Conservation (phyloP, 1,139 yeast species). For the Scheffersomyces segobiensis region DNA sequence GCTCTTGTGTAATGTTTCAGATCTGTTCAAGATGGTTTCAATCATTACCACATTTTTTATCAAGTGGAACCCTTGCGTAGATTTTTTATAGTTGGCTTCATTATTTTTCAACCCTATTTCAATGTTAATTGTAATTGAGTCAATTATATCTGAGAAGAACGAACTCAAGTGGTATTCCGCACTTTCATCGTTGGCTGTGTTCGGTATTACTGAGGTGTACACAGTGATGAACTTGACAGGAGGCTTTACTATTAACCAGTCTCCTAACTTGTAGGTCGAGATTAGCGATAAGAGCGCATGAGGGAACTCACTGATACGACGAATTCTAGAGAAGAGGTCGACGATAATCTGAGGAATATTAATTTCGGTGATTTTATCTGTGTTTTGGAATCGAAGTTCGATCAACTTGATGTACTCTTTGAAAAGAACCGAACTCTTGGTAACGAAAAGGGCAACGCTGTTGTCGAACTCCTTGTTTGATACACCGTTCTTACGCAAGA, state of each 20-base stretch:
- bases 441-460: conserved; percentile 9
- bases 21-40: conserved; percentile 70
- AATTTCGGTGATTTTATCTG: conserved; percentile 58
- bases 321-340: conserved; percentile 60
- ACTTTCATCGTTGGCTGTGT: conserved; percentile 29
- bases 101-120: conserved; percentile 53
- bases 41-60: conserved; percentile 71
- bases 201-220: conserved; percentile 49
- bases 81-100: conserved; percentile 40
- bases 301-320: conserved; percentile 65
- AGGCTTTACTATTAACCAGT: conserved; percentile 66
- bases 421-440: conserved; percentile 30
- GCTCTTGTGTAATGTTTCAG: conserved; percentile 51
- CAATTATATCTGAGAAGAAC: conserved; percentile 73
- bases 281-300: conserved; percentile 57
- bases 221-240: conserved; percentile 52
- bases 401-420: conserved; percentile 57
- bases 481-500: conserved; percentile 13
- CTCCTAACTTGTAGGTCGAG: conserved; percentile 52
- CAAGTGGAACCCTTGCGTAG: conserved; percentile 67
- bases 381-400: conserved; percentile 48
- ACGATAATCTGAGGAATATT: conserved; percentile 72
- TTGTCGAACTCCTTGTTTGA: conserved; percentile 11
- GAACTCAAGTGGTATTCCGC: conserved; percentile 56
- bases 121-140: conserved; percentile 62